Evolutionary conservation across 2,329 filamentous ascomycete species (phyloP), one percentile per base, ranked within the genome.

Genomic region (Monilinia fructicola): DNA sequence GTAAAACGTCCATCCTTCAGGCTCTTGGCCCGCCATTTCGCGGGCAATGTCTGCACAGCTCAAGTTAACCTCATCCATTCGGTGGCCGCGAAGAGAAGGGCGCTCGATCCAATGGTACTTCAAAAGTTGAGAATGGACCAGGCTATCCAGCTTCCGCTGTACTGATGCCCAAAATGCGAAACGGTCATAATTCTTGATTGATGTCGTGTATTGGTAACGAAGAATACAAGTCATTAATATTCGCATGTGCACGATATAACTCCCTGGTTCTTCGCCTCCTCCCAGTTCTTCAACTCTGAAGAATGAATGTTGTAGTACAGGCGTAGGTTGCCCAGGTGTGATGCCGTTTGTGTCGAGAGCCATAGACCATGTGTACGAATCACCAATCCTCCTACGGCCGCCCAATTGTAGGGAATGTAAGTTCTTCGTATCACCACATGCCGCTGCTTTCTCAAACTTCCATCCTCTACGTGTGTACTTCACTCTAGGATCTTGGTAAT

Each of bases 1-100:
- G 42, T 56, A 56, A 16, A 56, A 56, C 6, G 54, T 40, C 54
- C 54, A 56, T 16, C 40, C 23, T 18, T 40, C 54, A 26, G n/a
- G 35, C 40, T 18, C 54, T 56, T 35, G 46, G 11, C 46, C n/a
- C 10, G 10, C n/a, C 1, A 50, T 26, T 23, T 12, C 11, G n/a
- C 1, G 14, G 44, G 18, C 44, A 21, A 48, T 6, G n/a, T 48
- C 44, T n/a, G 4, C 18, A 48, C n/a, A 48, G 9, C 44, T 48
- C 44, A 9, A 3, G 2, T 48, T 46, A 46, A 3, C 18, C 18
- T n/a, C 18, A 7, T 18, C 44, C 18, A 7, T 21, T 46, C 44
- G 6, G 44, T 4, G 21, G 6, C 2, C 1, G 18, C 18, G 9
- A n/a, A 48, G 18, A 11, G n/a, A n/a, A n/a, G 16, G 18, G 18